Evolutionary conservation across 2,329 filamentous ascomycete species (phyloP), one percentile per base, ranked within the genome.

Genomic region (Elsinoe ampelina): DNA sequence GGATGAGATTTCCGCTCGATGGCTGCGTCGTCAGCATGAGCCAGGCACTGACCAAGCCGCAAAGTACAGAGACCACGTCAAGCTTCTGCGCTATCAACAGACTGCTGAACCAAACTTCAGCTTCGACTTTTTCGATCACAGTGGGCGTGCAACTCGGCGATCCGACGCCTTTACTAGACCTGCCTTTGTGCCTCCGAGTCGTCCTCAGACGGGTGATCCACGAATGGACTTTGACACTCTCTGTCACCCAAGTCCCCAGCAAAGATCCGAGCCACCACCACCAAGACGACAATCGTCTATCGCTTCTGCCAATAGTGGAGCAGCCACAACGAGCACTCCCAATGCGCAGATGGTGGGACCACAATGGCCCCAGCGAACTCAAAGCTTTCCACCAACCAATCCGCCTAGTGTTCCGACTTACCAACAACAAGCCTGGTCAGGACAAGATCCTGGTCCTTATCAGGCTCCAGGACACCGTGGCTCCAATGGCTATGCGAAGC

Each of bases 61-160:
- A 3, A 50, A 35, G 26, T 50, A 50, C 19, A 8, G 26, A 15
- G 45, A 50, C 17, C 45, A 50, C 26, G 30, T 50, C 45, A 35
- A 50, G 32, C 30, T 15, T 10, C 45, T 50, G 2, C 12, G 26
- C 5, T 19, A 50, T 11, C 45, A 35, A 10, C 45, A 34, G n/a
- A 15, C 10, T 5, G 35, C 45, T 17, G 19, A 50, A 12, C 20
- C 45, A 6, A 34, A 34, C 13, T 50, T 50, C 30, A 50, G 22
- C 13, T 50, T 50, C 30, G 45, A 50, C 26, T 50, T 50, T 26
- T 50, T 50, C 30, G 45, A 50, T 15, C 45, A 50, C 15, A 50
- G 26, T 50, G 26, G 45, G 6, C 20, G 20, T 10, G 15, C 30
- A n/a, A 15, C 13, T 34, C 45, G 10, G 7, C 30, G 26, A 15